Evolutionary conservation across 148 eudicot species (phyloP).

Genomic region (Spergularia marina): DNA sequence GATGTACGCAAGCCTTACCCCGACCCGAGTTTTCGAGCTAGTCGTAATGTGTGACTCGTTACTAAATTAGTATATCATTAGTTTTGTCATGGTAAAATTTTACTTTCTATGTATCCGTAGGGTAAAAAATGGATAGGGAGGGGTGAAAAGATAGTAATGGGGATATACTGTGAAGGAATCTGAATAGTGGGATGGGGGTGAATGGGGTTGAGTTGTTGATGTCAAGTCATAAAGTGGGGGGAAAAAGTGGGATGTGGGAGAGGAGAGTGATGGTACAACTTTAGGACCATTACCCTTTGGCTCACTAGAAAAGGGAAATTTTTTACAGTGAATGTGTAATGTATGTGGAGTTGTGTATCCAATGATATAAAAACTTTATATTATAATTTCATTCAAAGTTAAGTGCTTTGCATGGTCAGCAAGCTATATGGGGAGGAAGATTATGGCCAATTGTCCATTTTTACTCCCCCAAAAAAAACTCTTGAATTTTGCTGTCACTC

Average conservation of each 20-base stretch:
- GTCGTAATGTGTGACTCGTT: not conserved
- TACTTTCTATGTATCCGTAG: not conserved
- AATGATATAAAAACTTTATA: not conserved
- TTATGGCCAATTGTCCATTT: not conserved
- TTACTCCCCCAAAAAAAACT: not conserved
- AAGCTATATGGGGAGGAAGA: not conserved
- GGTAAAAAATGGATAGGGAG: not conserved
- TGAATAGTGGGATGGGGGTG: slow-evolving; percentile 24
- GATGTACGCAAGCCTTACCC: slow-evolving; percentile 4
- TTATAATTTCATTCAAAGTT: slow-evolving; percentile 10
- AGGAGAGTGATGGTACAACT: slow-evolving; percentile 16
- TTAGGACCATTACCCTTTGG: slow-evolving; percentile 32
- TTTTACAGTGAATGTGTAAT: slow-evolving; percentile 3
- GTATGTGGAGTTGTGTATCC: slow-evolving; percentile 2
- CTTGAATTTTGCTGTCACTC: not conserved
- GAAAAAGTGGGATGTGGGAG: slow-evolving; percentile 14
- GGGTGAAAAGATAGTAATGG: not conserved
- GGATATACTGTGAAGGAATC: slow-evolving; percentile 37
- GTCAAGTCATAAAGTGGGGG: slow-evolving; percentile 33
- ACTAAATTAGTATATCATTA: not conserved
- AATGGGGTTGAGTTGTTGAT: slow-evolving; percentile 24
- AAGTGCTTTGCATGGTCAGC: slow-evolving; percentile 45
- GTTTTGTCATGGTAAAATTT: not conserved
- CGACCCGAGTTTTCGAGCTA: too few species aligned
- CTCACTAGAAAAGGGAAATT: slow-evolving; percentile 16